phyloP scores from a whole-genome alignment of 192 early-diverging fungal genomes.

The Neocallimastix lanati region DNA sequence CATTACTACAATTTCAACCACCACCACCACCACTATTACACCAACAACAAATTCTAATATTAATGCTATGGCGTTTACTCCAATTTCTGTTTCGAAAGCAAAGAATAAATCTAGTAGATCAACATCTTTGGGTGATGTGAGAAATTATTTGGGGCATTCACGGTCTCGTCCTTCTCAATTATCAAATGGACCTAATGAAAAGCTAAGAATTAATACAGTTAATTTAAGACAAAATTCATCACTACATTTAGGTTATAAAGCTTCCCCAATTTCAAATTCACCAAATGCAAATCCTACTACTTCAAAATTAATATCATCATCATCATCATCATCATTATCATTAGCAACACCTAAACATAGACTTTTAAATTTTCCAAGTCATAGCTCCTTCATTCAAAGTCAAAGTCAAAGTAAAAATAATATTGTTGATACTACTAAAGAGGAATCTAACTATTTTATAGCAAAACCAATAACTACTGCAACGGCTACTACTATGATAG shows the following conservation, averaged over 20 bases:
- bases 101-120: not conserved
- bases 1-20: not conserved
- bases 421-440: too few relatives aligned
- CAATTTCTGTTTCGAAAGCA: not conserved
- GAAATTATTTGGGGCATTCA: not conserved
- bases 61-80: not conserved
- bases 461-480: not conserved
- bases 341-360: not conserved
- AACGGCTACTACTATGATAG: not conserved
- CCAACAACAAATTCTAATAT: not conserved
- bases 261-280: not conserved
- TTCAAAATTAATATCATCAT: not conserved
- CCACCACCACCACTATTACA: not conserved
- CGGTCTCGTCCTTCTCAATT: too few relatives aligned
- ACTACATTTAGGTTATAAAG: not conserved
- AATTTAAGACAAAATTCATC: not conserved
- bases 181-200: too few relatives aligned
- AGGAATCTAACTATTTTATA: not conserved
- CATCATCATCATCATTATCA: not conserved
- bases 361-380: not conserved
- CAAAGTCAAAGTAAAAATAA: too few relatives aligned
- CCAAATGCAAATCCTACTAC: too few relatives aligned
- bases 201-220: not conserved
- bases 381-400: not conserved
- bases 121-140: not conserved